Evolutionary conservation across 2,329 filamentous ascomycete species (phyloP).

Genomic region (Xenosphaeropsis pyriputrescens): DNA sequence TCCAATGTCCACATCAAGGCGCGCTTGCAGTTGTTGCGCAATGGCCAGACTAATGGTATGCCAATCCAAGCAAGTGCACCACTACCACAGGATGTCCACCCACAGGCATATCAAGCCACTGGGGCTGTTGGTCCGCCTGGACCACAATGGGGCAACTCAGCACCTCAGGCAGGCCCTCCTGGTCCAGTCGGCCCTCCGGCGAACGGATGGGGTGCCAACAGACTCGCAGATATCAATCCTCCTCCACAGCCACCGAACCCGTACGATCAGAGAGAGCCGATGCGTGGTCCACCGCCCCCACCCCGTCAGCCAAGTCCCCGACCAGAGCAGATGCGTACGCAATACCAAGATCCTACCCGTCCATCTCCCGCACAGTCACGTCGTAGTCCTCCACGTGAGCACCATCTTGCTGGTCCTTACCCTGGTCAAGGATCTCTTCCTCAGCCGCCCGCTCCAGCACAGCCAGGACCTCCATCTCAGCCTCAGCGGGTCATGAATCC

Average conservation of each 20-base stretch:
- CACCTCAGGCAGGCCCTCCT: constrained; percentile 46
- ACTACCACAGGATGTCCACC: constrained; percentile 91
- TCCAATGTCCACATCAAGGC: constrained; percentile 93
- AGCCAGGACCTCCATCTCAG: constrained; percentile 27
- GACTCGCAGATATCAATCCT: constrained; percentile 67
- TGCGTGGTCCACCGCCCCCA: constrained; percentile 52
- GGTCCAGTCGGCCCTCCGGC: constrained; percentile 18
- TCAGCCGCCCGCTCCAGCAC: constrained; percentile 32
- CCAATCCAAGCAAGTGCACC: constrained; percentile 61
- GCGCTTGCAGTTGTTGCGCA: constrained; percentile 76
- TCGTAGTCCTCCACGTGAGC: constrained; percentile 34
- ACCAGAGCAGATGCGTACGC: constrained; percentile 48
- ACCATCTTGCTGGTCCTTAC: constrained; percentile 11
- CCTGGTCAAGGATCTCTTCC: constrained; percentile 25
- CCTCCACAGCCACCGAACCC: constrained; percentile 66
- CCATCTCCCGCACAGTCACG: constrained; percentile 38
- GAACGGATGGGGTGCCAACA: constrained; percentile 43
- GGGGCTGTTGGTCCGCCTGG: constrained; percentile 72
- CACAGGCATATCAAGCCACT: constrained; percentile 77
- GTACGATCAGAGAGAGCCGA: constrained; percentile 64
- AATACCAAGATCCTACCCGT: constrained; percentile 52
- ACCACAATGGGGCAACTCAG: constrained; percentile 77
- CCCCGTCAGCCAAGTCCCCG: constrained; percentile 64
- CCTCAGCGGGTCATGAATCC: constrained; percentile 43
- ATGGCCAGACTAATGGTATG: constrained; percentile 58